Evolutionary conservation across 2,329 filamentous ascomycete species (phyloP).

Genomic region (Keithomyces neogunnii): DNA sequence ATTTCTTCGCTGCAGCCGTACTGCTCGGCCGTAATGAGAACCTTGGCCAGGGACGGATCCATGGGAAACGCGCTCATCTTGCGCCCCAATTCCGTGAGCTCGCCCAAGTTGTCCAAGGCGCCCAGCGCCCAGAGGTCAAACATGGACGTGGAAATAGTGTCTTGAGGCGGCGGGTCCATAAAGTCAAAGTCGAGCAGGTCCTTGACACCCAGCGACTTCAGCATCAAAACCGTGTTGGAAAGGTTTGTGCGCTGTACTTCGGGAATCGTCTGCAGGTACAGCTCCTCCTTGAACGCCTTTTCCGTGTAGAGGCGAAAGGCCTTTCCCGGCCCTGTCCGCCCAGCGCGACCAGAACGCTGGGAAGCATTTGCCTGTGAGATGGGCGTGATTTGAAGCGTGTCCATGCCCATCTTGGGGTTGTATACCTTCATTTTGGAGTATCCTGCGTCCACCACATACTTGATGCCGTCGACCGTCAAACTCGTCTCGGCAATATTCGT

Average conservation of each 20-base stretch:
- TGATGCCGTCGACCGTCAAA: conserved; percentile 96
- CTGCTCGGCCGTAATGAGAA: conserved; percentile 82
- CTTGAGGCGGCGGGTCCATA: conserved; percentile 97
- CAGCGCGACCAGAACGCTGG: conserved; percentile 87
- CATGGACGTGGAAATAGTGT: conserved; percentile 92
- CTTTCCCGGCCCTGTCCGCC: conserved; percentile 89
- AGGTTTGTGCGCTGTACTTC: conserved; percentile 97
- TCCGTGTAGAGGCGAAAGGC: conserved; percentile 93
- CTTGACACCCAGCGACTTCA: conserved; percentile 91
- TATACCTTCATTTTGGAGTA: conserved; percentile 98
- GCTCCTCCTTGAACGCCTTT: conserved; percentile 87
- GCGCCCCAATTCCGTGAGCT: conserved; percentile 75
- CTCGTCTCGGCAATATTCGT: conserved; percentile 98
- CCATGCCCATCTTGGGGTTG: conserved; percentile 98
- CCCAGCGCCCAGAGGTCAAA: conserved; percentile 97
- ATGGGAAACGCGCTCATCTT: conserved; percentile 98
- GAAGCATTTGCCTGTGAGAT: conserved; percentile 95
- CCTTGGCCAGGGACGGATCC: conserved; percentile 91
- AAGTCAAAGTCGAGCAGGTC: conserved; percentile 96
- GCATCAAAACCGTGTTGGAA: conserved; percentile 83
- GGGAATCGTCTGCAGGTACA: conserved; percentile 94
- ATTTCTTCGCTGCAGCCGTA: conserved; percentile 96
- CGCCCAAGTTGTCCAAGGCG: conserved; percentile 86
- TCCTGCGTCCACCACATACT: conserved; percentile 95
- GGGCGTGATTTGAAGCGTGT: conserved; percentile 93